Percentiles rank a stretch among this genome's conserved stretches.
phyloP scores from a whole-genome alignment of 257 asterid species.

The Solanum tarapatanum region DNA sequence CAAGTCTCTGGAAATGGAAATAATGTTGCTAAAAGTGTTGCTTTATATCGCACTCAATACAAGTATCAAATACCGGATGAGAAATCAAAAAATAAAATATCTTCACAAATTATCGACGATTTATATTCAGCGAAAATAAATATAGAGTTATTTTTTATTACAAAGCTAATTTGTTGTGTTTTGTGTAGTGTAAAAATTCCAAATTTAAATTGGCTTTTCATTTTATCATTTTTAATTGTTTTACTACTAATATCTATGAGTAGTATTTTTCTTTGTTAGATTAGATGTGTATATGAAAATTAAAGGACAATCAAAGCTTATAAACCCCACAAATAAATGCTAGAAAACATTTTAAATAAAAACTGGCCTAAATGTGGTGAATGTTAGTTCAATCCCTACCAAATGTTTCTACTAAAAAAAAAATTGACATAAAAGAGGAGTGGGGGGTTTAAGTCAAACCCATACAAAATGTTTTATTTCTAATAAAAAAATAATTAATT shows the following conservation, averaged over 20 bases:
- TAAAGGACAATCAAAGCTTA: neutral
- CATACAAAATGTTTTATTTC: neutral
- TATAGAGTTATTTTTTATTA: neutral
- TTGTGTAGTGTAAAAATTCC: neutral
- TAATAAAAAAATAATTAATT: neutral
- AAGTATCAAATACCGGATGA: rapidly evolving
- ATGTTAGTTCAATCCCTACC: neutral
- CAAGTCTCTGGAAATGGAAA: neutral
- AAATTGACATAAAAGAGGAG: neutral
- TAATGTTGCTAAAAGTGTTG: neutral
- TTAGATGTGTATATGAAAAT: neutral
- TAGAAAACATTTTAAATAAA: neutral
- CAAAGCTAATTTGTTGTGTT: neutral
- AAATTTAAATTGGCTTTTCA: neutral
- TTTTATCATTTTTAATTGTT: neutral
- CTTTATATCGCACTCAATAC: neutral
- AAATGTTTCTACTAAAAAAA: neutral
- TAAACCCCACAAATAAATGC: neutral
- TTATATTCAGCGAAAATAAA: neutral
- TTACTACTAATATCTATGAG: neutral
- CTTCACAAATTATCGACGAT: neutral
- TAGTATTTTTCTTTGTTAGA: neutral
- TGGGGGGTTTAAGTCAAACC: neutral
- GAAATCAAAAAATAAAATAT: neutral
- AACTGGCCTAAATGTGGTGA: neutral